phyloP scores from a whole-genome alignment of 2,329 filamentous ascomycete species.

The Aspergillus pseudoviridinutans region DNA sequence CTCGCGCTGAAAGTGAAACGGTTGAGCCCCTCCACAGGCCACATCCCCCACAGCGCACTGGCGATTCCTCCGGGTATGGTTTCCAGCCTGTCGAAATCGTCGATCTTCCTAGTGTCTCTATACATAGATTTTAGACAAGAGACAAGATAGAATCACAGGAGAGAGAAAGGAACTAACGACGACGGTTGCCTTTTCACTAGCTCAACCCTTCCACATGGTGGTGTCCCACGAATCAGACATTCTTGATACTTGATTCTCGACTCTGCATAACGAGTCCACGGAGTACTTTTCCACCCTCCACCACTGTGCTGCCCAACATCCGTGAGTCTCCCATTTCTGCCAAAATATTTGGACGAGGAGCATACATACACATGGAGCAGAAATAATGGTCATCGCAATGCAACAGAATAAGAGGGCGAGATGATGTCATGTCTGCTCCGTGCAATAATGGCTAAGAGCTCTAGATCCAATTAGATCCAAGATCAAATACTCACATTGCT shows the following conservation, averaged over 20 bases:
- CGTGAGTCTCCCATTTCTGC: background rate
- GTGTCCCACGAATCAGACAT: conserved; percentile 8
- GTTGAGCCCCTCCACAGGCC: background rate
- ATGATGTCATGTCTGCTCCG: background rate
- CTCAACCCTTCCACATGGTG: conserved; percentile 17
- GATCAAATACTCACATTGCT: conserved; percentile 10
- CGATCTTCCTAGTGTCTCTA: conserved; percentile 11
- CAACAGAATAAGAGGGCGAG: background rate
- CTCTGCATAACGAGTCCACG: background rate
- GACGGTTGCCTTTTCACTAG: background rate
- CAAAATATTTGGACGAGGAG: background rate
- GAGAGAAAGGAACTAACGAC: background rate
- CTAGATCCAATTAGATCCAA: background rate
- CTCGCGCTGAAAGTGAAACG: background rate
- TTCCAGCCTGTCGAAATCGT: conserved; percentile 13
- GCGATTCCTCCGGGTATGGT: conserved; percentile 14
- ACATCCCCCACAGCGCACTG: conserved; percentile 1
- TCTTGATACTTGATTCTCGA: background rate
- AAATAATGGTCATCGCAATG: background rate
- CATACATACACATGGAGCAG: background rate
- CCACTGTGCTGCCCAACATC: background rate
- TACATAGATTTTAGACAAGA: background rate
- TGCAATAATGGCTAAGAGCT: background rate
- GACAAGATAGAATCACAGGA: background rate
- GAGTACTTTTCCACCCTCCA: background rate